Base-by-base conservation (phyloP, 805 yeast species). In the Kuraishia cidri region DNA sequence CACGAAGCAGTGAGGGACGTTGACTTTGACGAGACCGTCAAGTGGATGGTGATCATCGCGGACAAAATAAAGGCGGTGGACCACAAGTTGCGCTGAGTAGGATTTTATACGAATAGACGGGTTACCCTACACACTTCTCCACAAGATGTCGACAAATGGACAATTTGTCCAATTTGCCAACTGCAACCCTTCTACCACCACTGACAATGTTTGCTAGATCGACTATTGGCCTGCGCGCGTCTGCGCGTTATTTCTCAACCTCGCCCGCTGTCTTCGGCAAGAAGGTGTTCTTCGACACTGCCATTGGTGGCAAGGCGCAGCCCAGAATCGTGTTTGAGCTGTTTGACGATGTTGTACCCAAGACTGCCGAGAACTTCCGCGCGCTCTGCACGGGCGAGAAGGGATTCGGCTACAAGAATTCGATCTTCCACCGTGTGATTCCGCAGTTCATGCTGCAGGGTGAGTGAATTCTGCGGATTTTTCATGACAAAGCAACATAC, bases 401-500 rank as follows among this genome's bases (percentile, higher is more conserved):
- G 74, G 97, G 97, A 41, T 83, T 66, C 52, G 95, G 95, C 39
- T 87, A 79, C 75, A 78, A 79, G 56, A 73, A 70, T 51, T 83
- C 94, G 31, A 68, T 78, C 45, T 88, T 90, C 92, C 97, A 88
- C 85, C 81, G 96, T 70, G 94, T 88, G 45, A 87, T 87, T 54
- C 96, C 96, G 45, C 78, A 82, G 61, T 88, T 88, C 72, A 88
- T 88, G 97, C 70, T 90, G 58, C 97, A 88, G 72, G 97, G 88
- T 8, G 26, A 11, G 18, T 68, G 7, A 29, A 12, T 6, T 9
- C 13, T 6, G n/a, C 18, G 25, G 12, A 3, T 8, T 5, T 12
- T n/a, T 16, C 16, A 13, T 28, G 13, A 28, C 30, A 18, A 18
- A 8, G 16, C 10, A n/a, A n/a, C n/a, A n/a, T n/a, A n/a, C n/a